A percentile compares a stretch with the other conserved stretches of the same genome.
Conservation (phyloP, 208 protist genomes). For the Acanthamoeba culbertsoni region DNA sequence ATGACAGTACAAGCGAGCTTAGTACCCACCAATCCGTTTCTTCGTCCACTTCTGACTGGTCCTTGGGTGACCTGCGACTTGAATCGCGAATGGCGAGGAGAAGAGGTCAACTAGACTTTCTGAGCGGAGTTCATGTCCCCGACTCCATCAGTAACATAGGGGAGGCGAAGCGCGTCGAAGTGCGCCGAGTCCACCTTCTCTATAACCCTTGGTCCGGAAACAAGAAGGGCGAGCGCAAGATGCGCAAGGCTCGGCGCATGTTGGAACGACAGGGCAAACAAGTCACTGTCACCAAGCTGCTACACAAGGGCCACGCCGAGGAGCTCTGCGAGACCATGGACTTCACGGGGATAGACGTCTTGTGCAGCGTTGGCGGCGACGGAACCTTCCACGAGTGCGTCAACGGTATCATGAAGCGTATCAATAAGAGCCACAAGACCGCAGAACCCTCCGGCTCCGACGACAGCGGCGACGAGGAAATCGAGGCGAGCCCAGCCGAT, state of each 20-base stretch:
- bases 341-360: not conserved
- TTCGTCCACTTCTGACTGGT: not conserved
- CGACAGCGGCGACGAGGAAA: not conserved
- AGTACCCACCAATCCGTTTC: not conserved
- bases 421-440: not conserved
- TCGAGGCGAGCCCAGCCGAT: not conserved
- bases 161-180: not conserved
- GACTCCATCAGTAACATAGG: not conserved
- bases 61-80: not conserved
- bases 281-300: not conserved
- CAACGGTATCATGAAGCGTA: conserved; percentile 18
- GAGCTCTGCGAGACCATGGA: conserved; percentile 18
- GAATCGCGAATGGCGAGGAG: not conserved
- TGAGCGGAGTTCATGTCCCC: not conserved
- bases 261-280: not conserved
- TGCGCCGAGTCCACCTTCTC: not conserved
- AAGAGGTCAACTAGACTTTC: not conserved
- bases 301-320: conserved; percentile 16
- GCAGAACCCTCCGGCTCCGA: not conserved
- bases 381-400: conserved; percentile 47
- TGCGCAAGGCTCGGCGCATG: not conserved
- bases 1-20: not conserved
- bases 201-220: conserved; percentile 46
- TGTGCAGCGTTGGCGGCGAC: not conserved
- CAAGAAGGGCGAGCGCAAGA: not conserved